Percentiles rank a stretch among this genome's conserved stretches.
Evolutionary conservation across 768 basidiomycete genomes (phyloP).

Genomic region (Strobilomyces dryophilus): DNA sequence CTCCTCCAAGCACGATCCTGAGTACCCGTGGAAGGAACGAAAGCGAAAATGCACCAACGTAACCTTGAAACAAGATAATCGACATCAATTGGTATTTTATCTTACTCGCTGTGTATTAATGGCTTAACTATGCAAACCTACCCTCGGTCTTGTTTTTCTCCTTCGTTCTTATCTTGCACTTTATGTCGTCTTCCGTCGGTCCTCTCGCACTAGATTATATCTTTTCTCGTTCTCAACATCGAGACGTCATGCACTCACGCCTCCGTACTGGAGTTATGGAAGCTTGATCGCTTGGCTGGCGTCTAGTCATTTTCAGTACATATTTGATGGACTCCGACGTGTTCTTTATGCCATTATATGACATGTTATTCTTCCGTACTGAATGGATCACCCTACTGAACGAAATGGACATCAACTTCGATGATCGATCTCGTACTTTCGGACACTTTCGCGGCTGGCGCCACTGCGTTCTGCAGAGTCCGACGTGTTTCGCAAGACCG

Average conservation of each 20-base stretch:
- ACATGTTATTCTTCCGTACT: neutral
- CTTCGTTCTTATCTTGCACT: constrained; percentile 3
- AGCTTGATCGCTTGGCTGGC: neutral
- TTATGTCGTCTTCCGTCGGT: neutral
- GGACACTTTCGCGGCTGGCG: too few relatives aligned
- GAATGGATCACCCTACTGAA: neutral
- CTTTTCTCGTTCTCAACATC: neutral
- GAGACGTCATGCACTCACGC: neutral
- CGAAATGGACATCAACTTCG: neutral
- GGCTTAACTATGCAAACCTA: constrained; percentile 20
- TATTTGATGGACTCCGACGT: neutral
- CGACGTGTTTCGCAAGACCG: too few relatives aligned
- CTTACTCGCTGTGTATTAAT: constrained; percentile 26
- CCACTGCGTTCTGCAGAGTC: too few relatives aligned
- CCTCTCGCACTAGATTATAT: neutral
- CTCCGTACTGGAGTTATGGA: neutral
- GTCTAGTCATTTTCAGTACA: neutral
- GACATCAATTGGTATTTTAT: constrained; percentile 19
- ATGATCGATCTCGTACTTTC: neutral
- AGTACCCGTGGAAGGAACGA: neutral
- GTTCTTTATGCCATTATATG: constrained; percentile 8
- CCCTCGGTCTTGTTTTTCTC: neutral
- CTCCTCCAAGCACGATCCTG: neutral
- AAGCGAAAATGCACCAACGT: constrained; percentile 5
- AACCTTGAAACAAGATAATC: constrained; percentile 17